Base-by-base conservation (phyloP, 1,284 basidiomycete species). In the Hymenochaete sp. region DNA sequence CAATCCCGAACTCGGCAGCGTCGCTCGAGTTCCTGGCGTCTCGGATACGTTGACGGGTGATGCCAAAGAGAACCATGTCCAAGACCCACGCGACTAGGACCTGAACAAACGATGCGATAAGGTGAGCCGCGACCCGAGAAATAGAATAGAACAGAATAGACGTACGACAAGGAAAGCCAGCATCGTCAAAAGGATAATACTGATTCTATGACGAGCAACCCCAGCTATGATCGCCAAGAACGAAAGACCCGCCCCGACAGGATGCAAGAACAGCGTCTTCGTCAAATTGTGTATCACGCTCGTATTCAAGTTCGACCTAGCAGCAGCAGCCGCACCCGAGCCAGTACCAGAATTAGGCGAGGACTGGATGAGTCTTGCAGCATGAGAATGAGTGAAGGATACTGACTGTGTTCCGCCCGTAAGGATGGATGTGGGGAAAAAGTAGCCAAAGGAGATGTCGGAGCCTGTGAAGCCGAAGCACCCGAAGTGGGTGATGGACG, bases 61-160 rank as follows among this genome's bases (percentile, higher is more conserved):
- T 72, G 45, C 79, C 79, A 63, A 84, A 91, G 44, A 91, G 72
- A 24, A 77, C 76, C 76, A 89, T 82, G 63, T 86, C 84, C 59
- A 90, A 68, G 38, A 87, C 65, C 65, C 79, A 89, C 2, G 69
- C 78, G 54, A 87, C 64, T 43, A 88, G 67, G 3, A 77, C n/a
- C n/a, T n/a, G n/a, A n/a, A n/a, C n/a, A n/a, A n/a, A n/a, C n/a
- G n/a, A n/a, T n/a, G n/a, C n/a, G n/a, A n/a, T n/a, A n/a, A n/a
- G n/a, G n/a, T n/a, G n/a, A n/a, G n/a, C n/a, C n/a, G n/a, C n/a
- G n/a, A n/a, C n/a, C n/a, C n/a, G n/a, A n/a, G n/a, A n/a, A n/a
- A n/a, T n/a, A n/a, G n/a, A n/a, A n/a, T n/a, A n/a, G n/a, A n/a
- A n/a, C n/a, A n/a, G n/a, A n/a, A n/a, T n/a, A n/a, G n/a, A n/a